Evolutionary conservation across 2,329 filamentous ascomycete genomes (phyloP), one percentile per base, ranked within the genome.

Genomic region (Stachybotrys echinatus): DNA sequence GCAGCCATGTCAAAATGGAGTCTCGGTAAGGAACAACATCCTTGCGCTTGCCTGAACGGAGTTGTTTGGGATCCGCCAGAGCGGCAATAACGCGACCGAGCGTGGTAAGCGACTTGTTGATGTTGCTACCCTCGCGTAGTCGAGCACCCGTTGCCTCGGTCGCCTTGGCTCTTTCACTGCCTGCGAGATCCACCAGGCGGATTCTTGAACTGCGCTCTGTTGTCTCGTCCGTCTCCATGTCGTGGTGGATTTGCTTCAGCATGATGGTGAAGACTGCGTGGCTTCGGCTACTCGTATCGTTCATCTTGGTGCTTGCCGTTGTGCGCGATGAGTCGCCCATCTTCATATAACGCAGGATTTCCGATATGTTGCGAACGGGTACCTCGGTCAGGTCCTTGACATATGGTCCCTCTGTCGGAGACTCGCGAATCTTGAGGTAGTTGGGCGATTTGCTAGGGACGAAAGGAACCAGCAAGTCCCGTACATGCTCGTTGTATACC

Each of bases 401-500:
- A 63, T 99, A 99, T 6, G 95, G 92, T 0, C 94, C 94, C 58
- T 97, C 92, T 23, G 85, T 91, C 18, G 92, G 92, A 18, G 90
- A 95, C 73, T 99, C 94, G 62, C 94, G 87, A 63, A 99, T 96
- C 71, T 96, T 96, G 61, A 99, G 87, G 67, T 97, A 96, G 65
- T 95, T 87, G 2, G 92, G 89, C 5, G 88, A 78, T 54, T 88
- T 87, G 50, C 84, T 87, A 4, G 79, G 74, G 10, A 74, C 64
- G 23, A 87, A 80, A 12, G 92, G 89, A 0, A 91, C 87, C 43
- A 99, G 81, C 34, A 99, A 75, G 65, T 99, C 94, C 51, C 94
- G 89, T 46, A 99, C 94, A 69, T 97, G 94, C 72, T 99, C 94
- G 70, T 99, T 99, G 80, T 99, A 99, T 54, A 99, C 94, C 67